Conservation (phyloP, 2,329 filamentous ascomycete species). For the Diplodia seriata region DNA sequence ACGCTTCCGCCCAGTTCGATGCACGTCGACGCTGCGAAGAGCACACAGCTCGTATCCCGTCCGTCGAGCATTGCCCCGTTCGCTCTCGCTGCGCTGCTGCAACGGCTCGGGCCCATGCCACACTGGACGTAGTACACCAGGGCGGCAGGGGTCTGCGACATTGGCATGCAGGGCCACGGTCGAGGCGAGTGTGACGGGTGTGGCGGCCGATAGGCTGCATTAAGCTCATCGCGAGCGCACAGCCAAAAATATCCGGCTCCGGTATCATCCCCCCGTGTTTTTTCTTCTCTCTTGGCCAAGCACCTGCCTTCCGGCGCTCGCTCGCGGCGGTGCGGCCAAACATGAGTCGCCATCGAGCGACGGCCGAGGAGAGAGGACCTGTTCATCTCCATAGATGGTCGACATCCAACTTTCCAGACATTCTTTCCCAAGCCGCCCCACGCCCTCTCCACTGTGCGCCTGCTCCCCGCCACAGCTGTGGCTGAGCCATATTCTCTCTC, state of each 20-base stretch:
- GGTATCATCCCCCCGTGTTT: neutral
- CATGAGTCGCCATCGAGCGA: neutral
- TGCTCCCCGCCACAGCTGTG: neutral
- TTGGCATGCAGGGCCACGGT: conserved; percentile 16
- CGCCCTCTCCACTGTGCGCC: neutral
- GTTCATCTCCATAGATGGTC: neutral
- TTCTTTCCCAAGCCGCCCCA: neutral
- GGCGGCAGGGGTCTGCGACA: conserved; percentile 25
- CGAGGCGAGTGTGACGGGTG: conserved; percentile 26
- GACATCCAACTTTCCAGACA: neutral
- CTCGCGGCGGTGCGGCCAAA: conserved; percentile 11
- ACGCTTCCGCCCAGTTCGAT: conserved; percentile 17
- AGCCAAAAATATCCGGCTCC: conserved; percentile 21
- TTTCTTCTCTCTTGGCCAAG: neutral
- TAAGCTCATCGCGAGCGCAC: conserved; percentile 26
- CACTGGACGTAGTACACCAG: neutral
- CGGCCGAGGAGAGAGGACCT: neutral
- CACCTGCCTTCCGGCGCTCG: neutral
- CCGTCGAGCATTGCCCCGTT: conserved; percentile 2
- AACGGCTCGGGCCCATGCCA: conserved; percentile 7
- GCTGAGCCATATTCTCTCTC: neutral
- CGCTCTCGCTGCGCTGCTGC: neutral
- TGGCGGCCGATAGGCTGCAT: conserved; percentile 26
- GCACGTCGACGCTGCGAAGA: neutral
- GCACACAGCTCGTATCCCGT: conserved; percentile 10